phyloP scores from a whole-genome alignment of 202 grass and related monocot genomes.

The Setaria viridis region DNA sequence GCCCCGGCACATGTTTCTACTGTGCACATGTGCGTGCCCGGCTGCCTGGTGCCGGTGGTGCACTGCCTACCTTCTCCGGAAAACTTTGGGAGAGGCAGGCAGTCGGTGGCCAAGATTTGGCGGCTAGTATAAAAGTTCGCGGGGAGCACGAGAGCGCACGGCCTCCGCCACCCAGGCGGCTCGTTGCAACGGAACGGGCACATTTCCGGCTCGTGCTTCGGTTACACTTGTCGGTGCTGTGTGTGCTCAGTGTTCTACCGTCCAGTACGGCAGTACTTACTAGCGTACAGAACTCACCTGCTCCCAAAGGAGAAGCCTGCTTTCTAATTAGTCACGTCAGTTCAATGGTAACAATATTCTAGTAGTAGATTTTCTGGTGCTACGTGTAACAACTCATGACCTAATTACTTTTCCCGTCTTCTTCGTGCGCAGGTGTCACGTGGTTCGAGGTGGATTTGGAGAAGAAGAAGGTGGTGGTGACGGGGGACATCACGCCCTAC shows the following conservation, averaged over 20 bases:
- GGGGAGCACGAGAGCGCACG: background rate
- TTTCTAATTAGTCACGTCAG: background rate
- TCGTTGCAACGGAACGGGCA: background rate
- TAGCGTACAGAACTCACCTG: background rate
- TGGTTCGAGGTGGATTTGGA: conserved; percentile 90
- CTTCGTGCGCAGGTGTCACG: conserved; percentile 55
- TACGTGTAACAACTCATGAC: background rate
- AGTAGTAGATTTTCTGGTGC: background rate
- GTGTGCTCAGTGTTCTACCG: too few species aligned
- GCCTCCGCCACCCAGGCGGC: background rate
- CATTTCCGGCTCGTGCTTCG: background rate
- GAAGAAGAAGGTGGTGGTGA: conserved; percentile 83
- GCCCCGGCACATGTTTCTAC: conserved; percentile 28
- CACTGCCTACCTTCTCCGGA: conserved; percentile 36
- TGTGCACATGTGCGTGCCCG: conserved; percentile 45
- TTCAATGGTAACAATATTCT: background rate
- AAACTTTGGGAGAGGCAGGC: conserved; percentile 7
- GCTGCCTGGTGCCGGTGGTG: background rate
- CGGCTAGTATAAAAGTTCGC: background rate
- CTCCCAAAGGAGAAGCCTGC: background rate
- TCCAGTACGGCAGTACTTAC: background rate
- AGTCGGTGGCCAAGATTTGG: conserved; percentile 43
- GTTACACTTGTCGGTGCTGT: background rate
- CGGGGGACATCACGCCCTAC: conserved; percentile 77
- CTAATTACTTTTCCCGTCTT: background rate